A percentile compares a stretch with the other conserved stretches of the same genome.
Conservation (phyloP, 495 filamentous ascomycete species). For the Lophiotrema nucula region DNA sequence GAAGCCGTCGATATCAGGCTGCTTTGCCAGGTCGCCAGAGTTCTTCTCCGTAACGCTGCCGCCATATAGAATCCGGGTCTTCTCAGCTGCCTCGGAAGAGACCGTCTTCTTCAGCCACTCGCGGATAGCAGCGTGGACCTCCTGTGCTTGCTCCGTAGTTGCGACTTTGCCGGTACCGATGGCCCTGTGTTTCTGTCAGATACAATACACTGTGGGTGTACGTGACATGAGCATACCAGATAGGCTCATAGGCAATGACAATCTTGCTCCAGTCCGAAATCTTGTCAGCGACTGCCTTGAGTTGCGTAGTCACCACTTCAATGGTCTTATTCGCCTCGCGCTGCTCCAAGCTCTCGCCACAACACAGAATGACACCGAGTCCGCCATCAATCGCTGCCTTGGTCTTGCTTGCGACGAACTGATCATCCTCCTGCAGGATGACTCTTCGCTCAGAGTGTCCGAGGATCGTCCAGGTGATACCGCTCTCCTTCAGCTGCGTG, state of each 20-base stretch:
- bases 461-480: slow-evolving; percentile 83
- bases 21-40: slow-evolving; percentile 84
- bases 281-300: slow-evolving; percentile 54
- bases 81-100: slow-evolving; percentile 66
- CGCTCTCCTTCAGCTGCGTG: slow-evolving; percentile 80
- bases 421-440: slow-evolving; percentile 78
- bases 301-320: slow-evolving; percentile 71
- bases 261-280: slow-evolving; percentile 86
- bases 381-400: slow-evolving; percentile 86
- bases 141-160: slow-evolving; percentile 87
- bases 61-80: slow-evolving; percentile 90
- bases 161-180: slow-evolving; percentile 98
- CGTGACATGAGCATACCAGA: slow-evolving; percentile 61
- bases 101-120: slow-evolving; percentile 78
- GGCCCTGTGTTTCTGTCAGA: slow-evolving; percentile 51
- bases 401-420: slow-evolving; percentile 85
- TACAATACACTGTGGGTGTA: background rate
- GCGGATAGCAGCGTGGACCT: slow-evolving; percentile 90
- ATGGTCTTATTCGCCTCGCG: slow-evolving; percentile 84
- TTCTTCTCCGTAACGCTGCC: slow-evolving; percentile 98
- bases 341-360: slow-evolving; percentile 92
- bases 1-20: slow-evolving; percentile 96
- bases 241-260: slow-evolving; percentile 97
- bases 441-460: slow-evolving; percentile 92
- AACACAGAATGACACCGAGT: slow-evolving; percentile 88